Conservation (phyloP, 805 yeast genomes). For the Kazachstania kunashirensis region DNA sequence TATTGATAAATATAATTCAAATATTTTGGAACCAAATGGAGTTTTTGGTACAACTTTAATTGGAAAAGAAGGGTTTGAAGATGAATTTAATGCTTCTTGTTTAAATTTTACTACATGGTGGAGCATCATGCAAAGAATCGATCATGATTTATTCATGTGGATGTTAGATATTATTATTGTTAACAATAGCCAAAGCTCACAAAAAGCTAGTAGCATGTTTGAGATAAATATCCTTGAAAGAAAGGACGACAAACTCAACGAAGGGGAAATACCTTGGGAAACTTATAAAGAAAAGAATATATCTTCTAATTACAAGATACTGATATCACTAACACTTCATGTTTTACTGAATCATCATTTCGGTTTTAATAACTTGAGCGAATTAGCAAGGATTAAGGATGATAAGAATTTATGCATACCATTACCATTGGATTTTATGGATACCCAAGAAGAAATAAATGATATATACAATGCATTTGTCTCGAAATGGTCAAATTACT, state of each 20-base stretch:
- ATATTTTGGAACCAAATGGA: constrained; percentile 25
- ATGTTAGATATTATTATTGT: constrained; percentile 24
- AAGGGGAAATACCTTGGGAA: constrained; percentile 21
- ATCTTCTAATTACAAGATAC: constrained; percentile 31
- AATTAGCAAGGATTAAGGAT: constrained; percentile 19
- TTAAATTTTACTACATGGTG: constrained; percentile 26
- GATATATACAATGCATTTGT: constrained; percentile 16
- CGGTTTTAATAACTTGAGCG: constrained; percentile 34
- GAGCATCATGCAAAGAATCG: constrained; percentile 23
- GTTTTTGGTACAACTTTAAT: constrained; percentile 15
- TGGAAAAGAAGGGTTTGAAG: constrained; percentile 22
- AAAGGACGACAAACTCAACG: constrained; percentile 8
- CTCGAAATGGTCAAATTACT: constrained; percentile 25
- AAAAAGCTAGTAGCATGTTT: too few relatives aligned
- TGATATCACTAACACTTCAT: constrained; percentile 34
- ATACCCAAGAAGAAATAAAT: background rate
- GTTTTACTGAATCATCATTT: constrained; percentile 40
- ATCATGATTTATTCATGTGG: constrained; percentile 28
- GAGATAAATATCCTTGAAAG: constrained; percentile 27
- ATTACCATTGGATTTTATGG: constrained; percentile 6
- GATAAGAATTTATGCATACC: constrained; percentile 16
- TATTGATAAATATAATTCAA: constrained; percentile 20
- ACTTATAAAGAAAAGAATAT: constrained; percentile 27
- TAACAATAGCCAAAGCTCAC: too few relatives aligned
- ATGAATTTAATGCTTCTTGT: constrained; percentile 21